phyloP scores from a whole-genome alignment of 2,329 filamentous ascomycete species.

The Fusarium sp. region DNA sequence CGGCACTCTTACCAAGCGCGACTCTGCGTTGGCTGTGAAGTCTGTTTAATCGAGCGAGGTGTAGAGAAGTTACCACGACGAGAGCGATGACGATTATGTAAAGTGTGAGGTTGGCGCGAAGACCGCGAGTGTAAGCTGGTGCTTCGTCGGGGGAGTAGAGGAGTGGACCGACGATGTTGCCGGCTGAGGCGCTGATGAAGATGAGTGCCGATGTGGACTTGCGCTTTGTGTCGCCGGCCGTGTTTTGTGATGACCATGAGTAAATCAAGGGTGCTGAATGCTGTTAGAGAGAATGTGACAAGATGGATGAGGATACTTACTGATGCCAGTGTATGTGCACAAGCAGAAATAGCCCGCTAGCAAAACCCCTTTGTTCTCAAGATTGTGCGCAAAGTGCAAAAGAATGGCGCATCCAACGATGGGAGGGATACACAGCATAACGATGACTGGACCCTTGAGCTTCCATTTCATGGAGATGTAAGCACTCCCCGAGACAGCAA shows the following conservation, averaged over 20 bases:
- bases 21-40: conserved; percentile 66
- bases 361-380: conserved; percentile 59
- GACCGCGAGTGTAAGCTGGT: conserved; percentile 59
- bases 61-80: conserved; percentile 55
- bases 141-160: conserved; percentile 68
- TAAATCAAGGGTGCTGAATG: conserved; percentile 65
- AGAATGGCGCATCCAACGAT: conserved; percentile 68
- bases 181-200: conserved; percentile 73
- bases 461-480: conserved; percentile 66
- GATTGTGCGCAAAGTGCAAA: conserved; percentile 60
- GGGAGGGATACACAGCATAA: conserved; percentile 66
- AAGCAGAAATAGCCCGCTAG: conserved; percentile 69
- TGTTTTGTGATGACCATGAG: conserved; percentile 71
- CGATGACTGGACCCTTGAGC: conserved; percentile 67
- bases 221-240: conserved; percentile 76
- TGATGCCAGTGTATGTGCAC: conserved; percentile 64
- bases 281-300: conserved; percentile 19
- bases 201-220: conserved; percentile 73
- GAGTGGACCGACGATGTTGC: conserved; percentile 74
- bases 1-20: conserved; percentile 68
- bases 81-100: conserved; percentile 70
- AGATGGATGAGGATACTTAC: conserved; percentile 33
- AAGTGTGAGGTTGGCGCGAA: conserved; percentile 70
- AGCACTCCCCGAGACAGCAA: conserved; percentile 68
- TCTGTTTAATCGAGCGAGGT: conserved; percentile 65